phyloP scores from a whole-genome alignment of 192 early-diverging fungal genomes.

The Gigaspora rosea region DNA sequence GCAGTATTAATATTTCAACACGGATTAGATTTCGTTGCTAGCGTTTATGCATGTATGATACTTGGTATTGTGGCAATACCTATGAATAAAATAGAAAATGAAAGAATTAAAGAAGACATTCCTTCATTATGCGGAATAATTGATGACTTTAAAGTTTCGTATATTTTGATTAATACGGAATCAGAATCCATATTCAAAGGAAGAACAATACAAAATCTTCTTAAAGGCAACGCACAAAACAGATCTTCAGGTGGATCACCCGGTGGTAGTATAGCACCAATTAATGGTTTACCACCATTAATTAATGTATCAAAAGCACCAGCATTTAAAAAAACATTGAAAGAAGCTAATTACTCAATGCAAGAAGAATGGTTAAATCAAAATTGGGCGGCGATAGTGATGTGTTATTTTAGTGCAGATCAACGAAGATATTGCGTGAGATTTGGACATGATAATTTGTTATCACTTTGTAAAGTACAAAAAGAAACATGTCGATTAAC shows the following conservation, averaged over 20 bases:
- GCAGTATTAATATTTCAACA: slow-evolving; percentile 67
- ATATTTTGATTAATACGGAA: slow-evolving; percentile 61
- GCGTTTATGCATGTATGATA: slow-evolving; percentile 80
- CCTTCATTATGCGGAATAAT: slow-evolving; percentile 60
- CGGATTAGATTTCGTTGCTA: slow-evolving; percentile 68
- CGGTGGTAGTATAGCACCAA: slow-evolving; percentile 39
- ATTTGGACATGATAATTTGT: slow-evolving; percentile 55
- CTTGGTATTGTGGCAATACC: slow-evolving; percentile 75
- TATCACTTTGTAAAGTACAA: slow-evolving; percentile 65
- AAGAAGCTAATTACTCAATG: slow-evolving; percentile 59
- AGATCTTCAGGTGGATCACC: background rate
- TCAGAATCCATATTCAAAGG: slow-evolving; percentile 70
- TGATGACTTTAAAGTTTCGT: slow-evolving; percentile 60
- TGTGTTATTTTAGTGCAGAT: slow-evolving; percentile 55
- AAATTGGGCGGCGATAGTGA: slow-evolving; percentile 56
- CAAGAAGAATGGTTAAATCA: slow-evolving; percentile 55
- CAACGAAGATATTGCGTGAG: slow-evolving; percentile 45
- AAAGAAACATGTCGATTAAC: slow-evolving; percentile 61
- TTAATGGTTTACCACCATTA: slow-evolving; percentile 49
- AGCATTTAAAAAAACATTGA: slow-evolving; percentile 60
- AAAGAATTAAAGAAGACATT: slow-evolving; percentile 70
- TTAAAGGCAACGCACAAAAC: slow-evolving; percentile 50
- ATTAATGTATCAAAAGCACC: slow-evolving; percentile 68
- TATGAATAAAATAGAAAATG: slow-evolving; percentile 64
- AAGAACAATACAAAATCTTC: slow-evolving; percentile 53